Base-by-base conservation (phyloP, 2,329 filamentous ascomycete species). In the Orbilia brochopaga region DNA sequence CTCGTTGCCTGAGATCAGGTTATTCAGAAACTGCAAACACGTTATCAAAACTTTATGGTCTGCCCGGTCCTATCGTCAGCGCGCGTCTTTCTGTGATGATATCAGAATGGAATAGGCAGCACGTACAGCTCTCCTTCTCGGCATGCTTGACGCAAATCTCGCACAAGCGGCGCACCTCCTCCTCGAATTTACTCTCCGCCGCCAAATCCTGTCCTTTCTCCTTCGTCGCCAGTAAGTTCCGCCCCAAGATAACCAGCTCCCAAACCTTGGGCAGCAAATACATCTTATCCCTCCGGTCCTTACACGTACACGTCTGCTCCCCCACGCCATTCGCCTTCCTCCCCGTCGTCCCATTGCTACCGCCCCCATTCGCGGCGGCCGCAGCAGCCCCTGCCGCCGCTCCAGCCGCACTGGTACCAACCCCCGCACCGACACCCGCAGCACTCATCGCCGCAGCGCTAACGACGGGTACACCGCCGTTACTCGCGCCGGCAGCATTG, bases 31-130 rank as follows among this genome's bases (percentile, higher is more conserved):
- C 62, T 77, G 76, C 4, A 77, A 64, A 30, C 74, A 74, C 5
- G 76, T 76, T 53, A 76, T 76, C 15, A 77, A 63, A 11, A 76
- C 74, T 50, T 76, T 76, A 32, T 77, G 76, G 61, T 77, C 76
- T 77, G 50, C 42, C 8, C 13, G 32, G 21, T 30, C 27, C 8
- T 13, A 1, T 2, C n/a, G 19, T 48, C 44, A 19, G 17, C 15
- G 13, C 48, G 65, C 40, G 61, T 55, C 60, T 35, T 57, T 24
- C n/a, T 30, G 50, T 0, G 13, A 44, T 17, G 15, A 48, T 19
- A 30, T 8, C 2, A 37, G 40, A 1, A 19, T 32, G 4, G 11
- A n/a, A 27, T 32, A 17, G 15, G n/a, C 2, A 44, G 3, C 6
- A 66, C 69, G 57, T 44, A 73, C 69, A 73, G 37, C 62, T 66